Conservation (phyloP, 2,329 filamentous ascomycete species). For the Colletotrichum lindemuthianum region DNA sequence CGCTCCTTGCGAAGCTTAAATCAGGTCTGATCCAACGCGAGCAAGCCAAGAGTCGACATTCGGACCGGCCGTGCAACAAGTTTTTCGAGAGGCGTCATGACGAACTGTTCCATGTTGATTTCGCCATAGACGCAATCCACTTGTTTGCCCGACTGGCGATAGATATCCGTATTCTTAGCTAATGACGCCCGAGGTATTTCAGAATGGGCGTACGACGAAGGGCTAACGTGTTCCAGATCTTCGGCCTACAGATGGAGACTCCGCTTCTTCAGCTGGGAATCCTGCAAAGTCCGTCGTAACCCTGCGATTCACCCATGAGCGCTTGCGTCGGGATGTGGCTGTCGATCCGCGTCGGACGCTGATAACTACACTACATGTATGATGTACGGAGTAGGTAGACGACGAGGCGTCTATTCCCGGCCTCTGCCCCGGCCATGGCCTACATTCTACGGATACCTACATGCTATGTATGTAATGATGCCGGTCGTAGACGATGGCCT, state of each 20-base stretch:
- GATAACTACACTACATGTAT: neutral
- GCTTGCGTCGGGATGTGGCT: constrained; percentile 15
- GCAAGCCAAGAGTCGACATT: constrained; percentile 6
- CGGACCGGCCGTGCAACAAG: constrained; percentile 5
- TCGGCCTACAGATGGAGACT: neutral
- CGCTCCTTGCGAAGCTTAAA: neutral
- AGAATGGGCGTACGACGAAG: neutral
- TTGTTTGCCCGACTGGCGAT: neutral
- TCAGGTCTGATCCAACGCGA: neutral
- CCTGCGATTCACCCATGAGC: neutral
- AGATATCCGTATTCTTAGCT: constrained; percentile 2
- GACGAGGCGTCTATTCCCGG: too few relatives aligned
- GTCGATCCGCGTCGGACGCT: neutral
- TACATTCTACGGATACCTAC: too few relatives aligned
- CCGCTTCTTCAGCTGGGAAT: neutral
- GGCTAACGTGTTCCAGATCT: neutral
- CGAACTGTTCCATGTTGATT: constrained; percentile 6
- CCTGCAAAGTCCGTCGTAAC: neutral
- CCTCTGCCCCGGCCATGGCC: too few relatives aligned
- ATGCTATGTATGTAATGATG: too few relatives aligned
- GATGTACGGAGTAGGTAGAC: too few relatives aligned
- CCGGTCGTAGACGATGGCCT: too few relatives aligned
- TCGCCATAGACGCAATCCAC: constrained; percentile 11
- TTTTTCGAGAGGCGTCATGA: neutral
- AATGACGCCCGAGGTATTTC: neutral